Evolutionary conservation across 441 rosid genomes (phyloP).

Genomic region (Croton laevigatus): DNA sequence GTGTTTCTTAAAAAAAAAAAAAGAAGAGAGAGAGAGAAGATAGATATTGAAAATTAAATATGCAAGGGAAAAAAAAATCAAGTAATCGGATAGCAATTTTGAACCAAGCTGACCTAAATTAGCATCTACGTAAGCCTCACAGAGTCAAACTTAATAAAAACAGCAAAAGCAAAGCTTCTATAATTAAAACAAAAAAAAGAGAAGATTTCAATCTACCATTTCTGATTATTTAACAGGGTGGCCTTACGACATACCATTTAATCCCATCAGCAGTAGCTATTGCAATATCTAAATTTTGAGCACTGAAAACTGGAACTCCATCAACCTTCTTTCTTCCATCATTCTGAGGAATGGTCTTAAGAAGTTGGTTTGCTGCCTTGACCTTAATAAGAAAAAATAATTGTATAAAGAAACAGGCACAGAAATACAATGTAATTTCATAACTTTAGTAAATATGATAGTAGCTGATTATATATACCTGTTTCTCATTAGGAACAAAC

Average conservation of each 20-base stretch:
- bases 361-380: conserved; percentile 85
- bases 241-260: conserved; percentile 56
- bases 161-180: background rate
- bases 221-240: conserved; percentile 1
- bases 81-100: background rate
- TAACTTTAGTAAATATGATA: conserved; percentile 8
- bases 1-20: background rate
- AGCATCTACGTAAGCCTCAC: background rate
- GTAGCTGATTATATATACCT: conserved; percentile 39
- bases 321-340: conserved; percentile 59
- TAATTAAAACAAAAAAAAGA: background rate
- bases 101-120: background rate
- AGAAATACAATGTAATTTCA: background rate
- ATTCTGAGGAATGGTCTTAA: conserved; percentile 54
- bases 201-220: background rate
- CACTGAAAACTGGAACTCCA: conserved; percentile 92
- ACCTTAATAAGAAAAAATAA: conserved; percentile 43
- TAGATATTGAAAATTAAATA: background rate
- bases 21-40: too few species aligned
- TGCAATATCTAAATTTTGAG: conserved; percentile 92
- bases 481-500: conserved; percentile 95
- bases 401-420: background rate
- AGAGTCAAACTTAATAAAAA: background rate
- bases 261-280: conserved; percentile 89
- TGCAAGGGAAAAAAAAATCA: background rate